Percentiles rank a stretch among this genome's conserved stretches.
Conservation (phyloP, 257 asterid genomes). For the Salvia miltiorrhiza region DNA sequence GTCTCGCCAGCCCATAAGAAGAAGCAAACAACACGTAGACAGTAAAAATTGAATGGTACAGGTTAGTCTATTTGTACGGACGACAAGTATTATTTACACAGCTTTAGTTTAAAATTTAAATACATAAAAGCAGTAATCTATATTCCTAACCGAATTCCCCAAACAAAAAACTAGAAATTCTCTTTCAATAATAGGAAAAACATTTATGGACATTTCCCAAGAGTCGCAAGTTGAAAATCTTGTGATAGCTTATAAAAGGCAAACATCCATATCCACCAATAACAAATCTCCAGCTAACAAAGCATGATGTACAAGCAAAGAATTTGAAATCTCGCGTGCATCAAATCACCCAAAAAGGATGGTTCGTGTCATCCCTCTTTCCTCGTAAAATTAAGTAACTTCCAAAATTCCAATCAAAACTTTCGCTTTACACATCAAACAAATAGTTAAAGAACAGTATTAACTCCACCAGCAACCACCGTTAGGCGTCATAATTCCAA, state of each 20-base stretch:
- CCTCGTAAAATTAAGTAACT: neutral
- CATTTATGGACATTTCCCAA: neutral
- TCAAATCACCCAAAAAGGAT: neutral
- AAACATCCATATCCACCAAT: neutral
- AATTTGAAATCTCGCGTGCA: neutral
- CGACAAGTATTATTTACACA: neutral
- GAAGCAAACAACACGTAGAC: neutral
- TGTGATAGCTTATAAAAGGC: neutral
- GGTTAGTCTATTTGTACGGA: neutral
- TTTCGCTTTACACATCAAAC: neutral
- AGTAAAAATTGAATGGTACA: neutral
- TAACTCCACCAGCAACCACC: constrained; percentile 13
- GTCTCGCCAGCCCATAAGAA: neutral
- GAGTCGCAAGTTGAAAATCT: neutral
- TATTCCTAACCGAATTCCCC: neutral
- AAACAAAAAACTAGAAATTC: neutral
- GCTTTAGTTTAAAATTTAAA: neutral
- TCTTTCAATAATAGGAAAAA: neutral
- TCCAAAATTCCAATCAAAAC: neutral
- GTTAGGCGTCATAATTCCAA: neutral
- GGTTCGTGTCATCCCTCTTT: neutral
- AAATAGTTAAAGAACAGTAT: neutral
- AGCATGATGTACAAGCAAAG: constrained; percentile 4
- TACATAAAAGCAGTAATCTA: neutral
- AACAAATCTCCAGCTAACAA: constrained; percentile 11